Evolutionary conservation across 1,139 yeast species (phyloP), one percentile per base, ranked within the genome.

Genomic region (Hemisphaericaspora xylofermentans): DNA sequence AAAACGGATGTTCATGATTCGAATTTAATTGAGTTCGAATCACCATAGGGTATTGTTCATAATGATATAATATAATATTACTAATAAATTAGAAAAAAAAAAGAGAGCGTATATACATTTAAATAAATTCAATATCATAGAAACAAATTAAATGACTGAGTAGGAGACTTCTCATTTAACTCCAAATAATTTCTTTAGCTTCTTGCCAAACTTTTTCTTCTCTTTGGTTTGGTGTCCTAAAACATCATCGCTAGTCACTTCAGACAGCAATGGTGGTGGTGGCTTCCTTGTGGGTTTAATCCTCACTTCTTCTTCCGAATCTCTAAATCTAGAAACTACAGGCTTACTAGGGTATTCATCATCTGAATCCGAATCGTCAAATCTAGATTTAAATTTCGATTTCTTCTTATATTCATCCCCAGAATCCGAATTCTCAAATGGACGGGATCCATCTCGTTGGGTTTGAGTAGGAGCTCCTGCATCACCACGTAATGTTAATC

Each of bases 151-250:
- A 13, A 27, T 15, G 16, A 27, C 31, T 27, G 6, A 6, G 16
- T 27, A 27, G 8, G 10, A 8, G 16, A 8, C 31, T 10, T 9
- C 10, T 12, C 10, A 33, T 13, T 36, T 43, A 13, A 40, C 30
- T 12, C 86, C 85, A 57, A 83, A 83, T 35, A 83, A 56, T 54
- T 78, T 82, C 54, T 80, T 78, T 42, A 83, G 65, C 54, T 78
- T 80, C 18, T 80, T 77, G 49, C 80, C 72, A 16, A 74, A 63
- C 47, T 66, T 69, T 48, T 65, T 69, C 63, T 78, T 78, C 51
- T 76, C 77, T 41, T 64, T 64, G 14, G 53, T 58, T 5, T 43
- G 41, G 9, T 25, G 35, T 16, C 28, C 33, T 4, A 15, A 10
- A 12, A 19, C 37, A 25, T 10, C 28, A 8, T 6, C 24, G 8